Conservation (phyloP, 805 yeast species). For the Cyberlindnera bimundalis region DNA sequence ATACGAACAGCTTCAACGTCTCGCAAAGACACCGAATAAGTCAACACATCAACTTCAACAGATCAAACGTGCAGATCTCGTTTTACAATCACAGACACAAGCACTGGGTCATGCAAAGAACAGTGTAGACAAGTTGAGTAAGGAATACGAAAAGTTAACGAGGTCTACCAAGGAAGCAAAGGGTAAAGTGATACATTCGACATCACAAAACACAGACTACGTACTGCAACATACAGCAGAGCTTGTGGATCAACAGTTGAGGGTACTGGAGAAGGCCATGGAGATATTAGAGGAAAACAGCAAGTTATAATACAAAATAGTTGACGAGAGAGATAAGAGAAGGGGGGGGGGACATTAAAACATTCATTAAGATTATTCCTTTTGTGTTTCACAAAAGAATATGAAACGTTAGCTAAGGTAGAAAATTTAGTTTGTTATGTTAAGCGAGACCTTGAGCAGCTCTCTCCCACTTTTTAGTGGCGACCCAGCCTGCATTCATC, state of each 20-base stretch:
- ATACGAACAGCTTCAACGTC: conserved; percentile 6
- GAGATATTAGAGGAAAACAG: conserved; percentile 33
- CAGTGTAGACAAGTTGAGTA: conserved; percentile 7
- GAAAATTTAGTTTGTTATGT: not conserved
- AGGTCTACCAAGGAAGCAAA: conserved; percentile 3
- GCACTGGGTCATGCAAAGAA: conserved; percentile 14
- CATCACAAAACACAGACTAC: conserved; percentile 13
- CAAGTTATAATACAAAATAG: conserved; percentile 4
- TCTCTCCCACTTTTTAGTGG: conserved; percentile 68
- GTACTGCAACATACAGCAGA: conserved; percentile 61
- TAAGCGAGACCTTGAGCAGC: conserved; percentile 37
- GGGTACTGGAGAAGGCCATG: conserved; percentile 63
- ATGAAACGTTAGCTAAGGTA: not conserved
- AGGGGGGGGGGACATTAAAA: no score
- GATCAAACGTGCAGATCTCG: conserved; percentile 22
- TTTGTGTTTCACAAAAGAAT: no score
- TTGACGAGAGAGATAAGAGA: not conserved
- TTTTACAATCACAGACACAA: conserved; percentile 21
- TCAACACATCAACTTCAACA: conserved; percentile 20
- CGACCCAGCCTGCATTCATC: conserved; percentile 82
- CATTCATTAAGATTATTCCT: no score
- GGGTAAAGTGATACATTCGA: conserved; percentile 1
- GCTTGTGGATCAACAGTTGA: conserved; percentile 61
- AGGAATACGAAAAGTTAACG: conserved; percentile 12
- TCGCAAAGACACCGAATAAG: conserved; percentile 12